These are phyloP conservation scores for Phlyctochytrium arcticum DNA, from an alignment of 192 early-diverging fungal species.

Conservation along the genomic window DNA sequence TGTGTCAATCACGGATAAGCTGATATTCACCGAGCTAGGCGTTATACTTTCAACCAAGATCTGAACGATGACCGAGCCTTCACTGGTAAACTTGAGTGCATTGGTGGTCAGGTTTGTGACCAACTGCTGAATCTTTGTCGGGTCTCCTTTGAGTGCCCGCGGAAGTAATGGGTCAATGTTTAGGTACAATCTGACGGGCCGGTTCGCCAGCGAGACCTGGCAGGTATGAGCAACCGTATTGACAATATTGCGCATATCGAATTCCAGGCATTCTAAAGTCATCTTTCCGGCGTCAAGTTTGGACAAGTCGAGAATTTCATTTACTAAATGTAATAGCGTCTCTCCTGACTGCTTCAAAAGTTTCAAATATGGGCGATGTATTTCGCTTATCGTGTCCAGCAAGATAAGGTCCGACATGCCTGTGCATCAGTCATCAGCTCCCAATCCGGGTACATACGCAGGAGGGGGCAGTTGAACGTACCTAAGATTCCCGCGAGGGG, in stretches of 20 bases:
- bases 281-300: conserved; percentile 25
- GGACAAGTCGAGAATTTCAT: conserved; percentile 12
- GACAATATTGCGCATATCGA: conserved; percentile 7
- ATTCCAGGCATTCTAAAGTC: conserved; percentile 3
- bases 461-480: no score
- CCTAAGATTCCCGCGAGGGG: no score
- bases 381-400: no score
- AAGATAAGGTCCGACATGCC: no score
- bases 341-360: no score
- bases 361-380: no score
- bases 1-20: conserved; percentile 46
- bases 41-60: background rate
- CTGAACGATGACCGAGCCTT: background rate
- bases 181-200: background rate
- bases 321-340: no score
- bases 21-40: background rate
- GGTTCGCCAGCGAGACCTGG: background rate
- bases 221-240: background rate
- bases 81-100: background rate
- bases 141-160: background rate
- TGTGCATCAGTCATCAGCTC: no score
- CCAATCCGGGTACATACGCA: no score
- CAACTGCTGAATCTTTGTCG: background rate
- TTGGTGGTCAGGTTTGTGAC: conserved; percentile 1
- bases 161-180: background rate